Conservation (phyloP, 805 yeast genomes). For the Wilhelminamyces savonicus region DNA sequence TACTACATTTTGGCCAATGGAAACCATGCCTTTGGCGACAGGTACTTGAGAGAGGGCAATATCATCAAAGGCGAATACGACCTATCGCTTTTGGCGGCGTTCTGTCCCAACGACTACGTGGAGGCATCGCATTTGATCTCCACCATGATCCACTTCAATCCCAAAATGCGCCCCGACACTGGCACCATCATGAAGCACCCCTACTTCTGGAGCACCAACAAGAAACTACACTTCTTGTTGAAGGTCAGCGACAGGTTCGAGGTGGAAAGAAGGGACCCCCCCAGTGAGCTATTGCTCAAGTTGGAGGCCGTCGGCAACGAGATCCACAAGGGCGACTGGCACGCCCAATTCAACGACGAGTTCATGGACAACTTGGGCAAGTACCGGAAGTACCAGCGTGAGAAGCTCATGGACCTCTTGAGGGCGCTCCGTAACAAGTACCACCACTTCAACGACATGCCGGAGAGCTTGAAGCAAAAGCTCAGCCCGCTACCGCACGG, state of each 20-base stretch:
- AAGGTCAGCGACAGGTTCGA: constrained; percentile 91
- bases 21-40: constrained; percentile 91
- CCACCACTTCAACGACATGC: constrained; percentile 91
- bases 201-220: constrained; percentile 71
- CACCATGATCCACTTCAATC: constrained; percentile 66
- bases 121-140: constrained; percentile 73
- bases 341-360: constrained; percentile 56
- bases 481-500: constrained; percentile 85
- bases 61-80: constrained; percentile 63
- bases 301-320: constrained; percentile 49
- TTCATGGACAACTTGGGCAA: constrained; percentile 83
- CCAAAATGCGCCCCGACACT: constrained; percentile 68
- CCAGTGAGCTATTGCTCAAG: constrained; percentile 48
- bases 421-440: constrained; percentile 89
- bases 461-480: constrained; percentile 50
- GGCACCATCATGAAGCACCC: constrained; percentile 71
- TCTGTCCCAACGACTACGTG: constrained; percentile 34
- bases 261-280: constrained; percentile 74
- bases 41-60: constrained; percentile 82
- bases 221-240: constrained; percentile 75
- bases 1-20: constrained; percentile 82
- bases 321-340: constrained; percentile 66
- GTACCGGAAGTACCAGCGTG: constrained; percentile 80
- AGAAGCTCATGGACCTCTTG: constrained; percentile 74
- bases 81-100: constrained; percentile 40